Evolutionary conservation across 495 filamentous ascomycete species (phyloP), one percentile per base, ranked within the genome.

Genomic region (Penicillium atrosanguineum): DNA sequence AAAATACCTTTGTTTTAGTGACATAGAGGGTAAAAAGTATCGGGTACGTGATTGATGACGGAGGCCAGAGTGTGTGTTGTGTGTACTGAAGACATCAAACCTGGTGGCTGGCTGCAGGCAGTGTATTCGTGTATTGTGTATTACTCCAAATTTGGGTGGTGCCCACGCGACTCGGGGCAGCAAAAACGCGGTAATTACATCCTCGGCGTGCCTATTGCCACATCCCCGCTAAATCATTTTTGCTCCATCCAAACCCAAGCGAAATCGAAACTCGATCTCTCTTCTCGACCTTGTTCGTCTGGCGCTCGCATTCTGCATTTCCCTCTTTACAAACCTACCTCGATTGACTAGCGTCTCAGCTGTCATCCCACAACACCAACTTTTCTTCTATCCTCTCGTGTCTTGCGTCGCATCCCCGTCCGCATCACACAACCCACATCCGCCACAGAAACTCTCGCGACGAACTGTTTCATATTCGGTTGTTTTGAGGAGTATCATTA

Each of bases 221-320:
- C 63, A 56, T 11, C 44, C 64, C 64, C 60, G 60, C 61, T 61
- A 59, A 61, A 55, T 42, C 61, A 59, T 56, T 66, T 66, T 64
- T 61, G 63, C 57, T 66, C 57, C 44, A 56, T 52, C 34, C 58
- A 62, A 63, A 63, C 60, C 52, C 63, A 66, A 65, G 63, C 63
- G 63, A 66, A 64, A 54, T 61, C 61, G 61, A 64, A 55, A 51
- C 59, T 64, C 64, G 61, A 57, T 61, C 61, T 64, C 51, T 62
- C 54, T 59, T 67, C 52, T 67, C 55, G 57, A 64, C 57, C 61
- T 59, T 53, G 56, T 60, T 63, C 53, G 51, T 53, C 61, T 57
- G 56, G 55, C 61, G 52, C 53, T 63, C 58, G 64, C 59, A 60
- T 65, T 53, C 59, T 59, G 45, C 59, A 57, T 36, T 29, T 40